Evolutionary conservation across 331 rosid species (phyloP).

Genomic region (Pyracantha coccinea): DNA sequence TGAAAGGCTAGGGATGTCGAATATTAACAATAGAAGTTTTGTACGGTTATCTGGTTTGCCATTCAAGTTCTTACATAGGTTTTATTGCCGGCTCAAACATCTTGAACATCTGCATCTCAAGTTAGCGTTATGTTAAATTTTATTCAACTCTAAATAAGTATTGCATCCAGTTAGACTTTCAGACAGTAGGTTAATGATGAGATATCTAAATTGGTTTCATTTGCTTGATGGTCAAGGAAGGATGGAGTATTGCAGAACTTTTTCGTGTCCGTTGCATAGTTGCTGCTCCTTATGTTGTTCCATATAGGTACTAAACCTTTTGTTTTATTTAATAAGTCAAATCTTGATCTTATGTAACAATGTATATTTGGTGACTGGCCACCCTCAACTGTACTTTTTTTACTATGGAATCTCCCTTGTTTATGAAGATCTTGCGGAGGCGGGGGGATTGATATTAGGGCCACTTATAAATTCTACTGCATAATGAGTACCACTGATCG

Average conservation of each 20-base stretch:
- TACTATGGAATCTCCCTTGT: neutral
- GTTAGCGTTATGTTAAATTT: neutral
- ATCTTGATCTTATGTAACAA: neutral
- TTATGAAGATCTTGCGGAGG: neutral
- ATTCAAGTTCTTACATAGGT: neutral
- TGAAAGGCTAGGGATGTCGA: neutral
- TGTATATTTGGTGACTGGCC: neutral
- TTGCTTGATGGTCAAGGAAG: conserved; percentile 61
- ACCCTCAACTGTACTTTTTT: neutral
- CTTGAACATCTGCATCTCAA: neutral
- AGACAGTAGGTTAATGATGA: neutral
- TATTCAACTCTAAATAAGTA: neutral
- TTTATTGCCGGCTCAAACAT: neutral
- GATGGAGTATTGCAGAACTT: conserved; percentile 80
- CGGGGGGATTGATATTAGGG: neutral
- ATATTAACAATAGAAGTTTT: neutral
- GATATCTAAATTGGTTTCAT: neutral
- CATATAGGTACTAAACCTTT: conserved; percentile 51
- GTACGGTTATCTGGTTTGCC: neutral
- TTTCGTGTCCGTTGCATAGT: conserved; percentile 61
- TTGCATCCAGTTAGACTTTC: neutral
- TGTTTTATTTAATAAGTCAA: conserved; percentile 2
- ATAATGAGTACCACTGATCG: neutral
- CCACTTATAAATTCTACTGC: neutral
- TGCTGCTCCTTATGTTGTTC: conserved; percentile 88